Conservation (phyloP, 2,329 filamentous ascomycete species). For the Scolecobasidium constrictum region DNA sequence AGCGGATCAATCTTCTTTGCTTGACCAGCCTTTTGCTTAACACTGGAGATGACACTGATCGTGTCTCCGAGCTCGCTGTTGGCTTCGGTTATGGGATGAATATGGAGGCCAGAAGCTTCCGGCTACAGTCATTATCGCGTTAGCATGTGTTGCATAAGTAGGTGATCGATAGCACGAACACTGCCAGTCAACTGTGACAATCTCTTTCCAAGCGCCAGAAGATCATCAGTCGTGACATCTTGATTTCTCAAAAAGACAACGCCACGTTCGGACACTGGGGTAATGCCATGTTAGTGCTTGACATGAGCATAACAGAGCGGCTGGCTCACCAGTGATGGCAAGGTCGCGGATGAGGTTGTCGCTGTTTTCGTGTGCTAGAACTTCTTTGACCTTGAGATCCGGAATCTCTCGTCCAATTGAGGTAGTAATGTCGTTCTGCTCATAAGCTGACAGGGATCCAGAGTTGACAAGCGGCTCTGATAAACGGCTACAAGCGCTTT, state of each 20-base stretch:
- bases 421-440: no score
- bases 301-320: no score
- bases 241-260: slow-evolving; percentile 62
- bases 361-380: no score
- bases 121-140: no score
- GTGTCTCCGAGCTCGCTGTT: slow-evolving; percentile 44
- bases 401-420: no score
- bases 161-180: no score
- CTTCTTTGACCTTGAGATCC: no score
- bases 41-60: slow-evolving; percentile 54
- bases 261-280: slow-evolving; percentile 50
- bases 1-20: slow-evolving; percentile 16
- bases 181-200: slow-evolving; percentile 50
- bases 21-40: slow-evolving; percentile 39
- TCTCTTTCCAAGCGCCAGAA: slow-evolving; percentile 49
- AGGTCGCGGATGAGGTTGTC: slow-evolving; percentile 28
- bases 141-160: no score
- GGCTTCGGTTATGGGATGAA: slow-evolving; percentile 48
- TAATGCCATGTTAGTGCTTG: not conserved
- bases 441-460: no score
- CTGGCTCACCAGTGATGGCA: slow-evolving; percentile 41
- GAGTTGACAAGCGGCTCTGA: no score
- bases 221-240: slow-evolving; percentile 46
- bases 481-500: no score
- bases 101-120: slow-evolving; percentile 45